These are phyloP conservation scores for Myriosclerotinia scirpicola DNA, from an alignment of 2,329 filamentous ascomycete species.

Conservation along the genomic window DNA sequence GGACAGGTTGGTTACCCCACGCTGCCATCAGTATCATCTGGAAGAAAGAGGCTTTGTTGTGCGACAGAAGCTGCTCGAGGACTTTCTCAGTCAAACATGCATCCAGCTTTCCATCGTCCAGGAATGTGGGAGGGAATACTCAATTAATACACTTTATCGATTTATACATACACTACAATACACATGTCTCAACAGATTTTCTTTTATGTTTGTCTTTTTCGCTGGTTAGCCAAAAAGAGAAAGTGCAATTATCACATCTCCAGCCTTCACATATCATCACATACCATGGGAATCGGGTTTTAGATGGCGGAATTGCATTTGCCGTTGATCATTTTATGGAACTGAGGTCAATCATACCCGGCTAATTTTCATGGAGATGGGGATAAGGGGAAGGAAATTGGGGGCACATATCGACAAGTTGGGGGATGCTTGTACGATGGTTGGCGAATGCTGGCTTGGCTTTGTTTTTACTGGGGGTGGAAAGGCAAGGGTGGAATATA, in stretches of 20 bases:
- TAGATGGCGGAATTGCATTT: slow-evolving; percentile 22
- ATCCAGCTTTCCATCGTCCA: slow-evolving; percentile 54
- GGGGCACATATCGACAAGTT: slow-evolving; percentile 16
- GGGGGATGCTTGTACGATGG: slow-evolving; percentile 21
- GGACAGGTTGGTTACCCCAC: slow-evolving; percentile 46
- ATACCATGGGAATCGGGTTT: slow-evolving; percentile 22
- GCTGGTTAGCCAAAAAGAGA: slow-evolving; percentile 14
- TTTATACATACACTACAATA: slow-evolving; percentile 25
- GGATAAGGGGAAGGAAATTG: slow-evolving; percentile 6
- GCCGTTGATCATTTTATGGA: slow-evolving; percentile 16
- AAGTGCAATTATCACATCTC: slow-evolving; percentile 16
- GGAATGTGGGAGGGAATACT: slow-evolving; percentile 69
- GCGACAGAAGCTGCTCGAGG: slow-evolving; percentile 56
- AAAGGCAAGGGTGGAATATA: slow-evolving; percentile 11
- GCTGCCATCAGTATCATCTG: slow-evolving; percentile 46
- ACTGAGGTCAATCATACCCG: not conserved
- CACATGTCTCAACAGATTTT: slow-evolving; percentile 27
- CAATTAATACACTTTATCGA: slow-evolving; percentile 41
- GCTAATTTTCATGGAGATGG: slow-evolving; percentile 19
- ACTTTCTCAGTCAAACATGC: slow-evolving; percentile 49
- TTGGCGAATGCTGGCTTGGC: slow-evolving; percentile 17
- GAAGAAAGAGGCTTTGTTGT: slow-evolving; percentile 67
- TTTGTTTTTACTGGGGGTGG: slow-evolving; percentile 18
- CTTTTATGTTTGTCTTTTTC: slow-evolving; percentile 24
- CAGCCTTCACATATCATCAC: slow-evolving; percentile 17